Evolutionary conservation across 1,139 yeast species (phyloP).

Genomic region (Meyerozyma sp.): DNA sequence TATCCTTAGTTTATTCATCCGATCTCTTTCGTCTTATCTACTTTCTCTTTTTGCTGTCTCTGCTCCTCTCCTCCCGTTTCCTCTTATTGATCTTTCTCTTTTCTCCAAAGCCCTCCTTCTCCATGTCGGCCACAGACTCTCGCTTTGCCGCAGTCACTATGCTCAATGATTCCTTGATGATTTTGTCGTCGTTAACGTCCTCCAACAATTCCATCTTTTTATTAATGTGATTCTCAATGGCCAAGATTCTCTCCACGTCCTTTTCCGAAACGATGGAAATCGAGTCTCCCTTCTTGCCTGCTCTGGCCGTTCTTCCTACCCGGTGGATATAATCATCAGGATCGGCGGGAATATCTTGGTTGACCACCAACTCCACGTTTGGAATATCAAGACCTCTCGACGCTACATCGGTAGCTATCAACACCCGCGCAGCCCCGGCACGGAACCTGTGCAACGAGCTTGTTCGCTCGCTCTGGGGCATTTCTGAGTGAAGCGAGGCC

Average conservation of each 20-base stretch:
- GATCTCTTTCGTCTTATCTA: background rate
- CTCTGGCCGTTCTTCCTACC: constrained; percentile 99
- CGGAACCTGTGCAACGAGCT: constrained; percentile 87
- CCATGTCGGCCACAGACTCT: constrained; percentile 91
- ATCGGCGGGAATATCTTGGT: constrained; percentile 91
- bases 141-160: constrained; percentile 78
- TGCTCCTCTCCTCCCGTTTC: constrained; percentile 24
- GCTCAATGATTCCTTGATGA: constrained; percentile 65
- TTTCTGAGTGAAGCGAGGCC: constrained; percentile 88
- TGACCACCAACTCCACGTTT: constrained; percentile 78
- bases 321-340: constrained; percentile 96
- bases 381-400: constrained; percentile 98
- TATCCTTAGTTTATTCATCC: no score
- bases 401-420: constrained; percentile 95
- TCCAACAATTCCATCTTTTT: constrained; percentile 72
- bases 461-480: constrained; percentile 90
- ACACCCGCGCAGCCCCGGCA: constrained; percentile 88
- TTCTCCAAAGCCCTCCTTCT: constrained; percentile 82
- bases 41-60: constrained; percentile 5
- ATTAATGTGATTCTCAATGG: constrained; percentile 81
- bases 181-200: constrained; percentile 66
- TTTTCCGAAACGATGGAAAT: constrained; percentile 74
- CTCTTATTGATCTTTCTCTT: constrained; percentile 50
- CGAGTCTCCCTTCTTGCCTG: constrained; percentile 65
- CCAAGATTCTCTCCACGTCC: constrained; percentile 74